Base-by-base conservation (phyloP, 768 basidiomycete genomes). In the Melanogaster broomeanus region DNA sequence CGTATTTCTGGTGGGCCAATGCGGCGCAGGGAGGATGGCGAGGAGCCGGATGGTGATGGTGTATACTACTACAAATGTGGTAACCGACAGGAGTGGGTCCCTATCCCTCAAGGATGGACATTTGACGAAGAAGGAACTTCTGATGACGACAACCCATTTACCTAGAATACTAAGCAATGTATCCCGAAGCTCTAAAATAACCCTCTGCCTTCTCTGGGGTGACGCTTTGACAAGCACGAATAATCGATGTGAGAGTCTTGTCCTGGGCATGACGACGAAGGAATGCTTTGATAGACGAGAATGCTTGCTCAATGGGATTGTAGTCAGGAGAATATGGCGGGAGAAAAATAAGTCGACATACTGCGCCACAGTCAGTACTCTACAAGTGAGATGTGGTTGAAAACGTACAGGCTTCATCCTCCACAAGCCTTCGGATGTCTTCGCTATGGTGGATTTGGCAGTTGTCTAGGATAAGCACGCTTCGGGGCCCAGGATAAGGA, bases 281-380 rank as follows among this genome's bases (percentile, higher is more conserved):
- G n/a, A 53, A 42, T 10, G 60, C 38, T 39, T 67, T 68, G 50
- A 67, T 63, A 1, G 51, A 40, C 3, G 61, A 65, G 28, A 63
- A 70, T 3, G 64, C 64, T 45, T 65, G 59, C 48, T 70, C 62
- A 38, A 71, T 70, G 0, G 65, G 70, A 24, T 71, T 65, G 27
- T 53, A 62, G 43, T 71, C 59, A 0, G 66, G 64, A 1, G 67
- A 71, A 38, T 71, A 71, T 27, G 70, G 66, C 2, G 69, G 65
- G 2, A 69, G 53, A 42, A 57, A 66, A 21, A 63, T 51, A 16
- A 64, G 60, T 9, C 48, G 52, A 25, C 58, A 64, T 1, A 55
- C 63, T 56, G 39, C 51, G 46, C 12, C 37, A 35, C 51, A 19
- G n/a, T 34, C 31, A 45, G 46, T 24, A 48, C 13, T 41, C 13